Evolutionary conservation across 1,284 basidiomycete genomes (phyloP).

Genomic region (Ceratobasidium sp.): DNA sequence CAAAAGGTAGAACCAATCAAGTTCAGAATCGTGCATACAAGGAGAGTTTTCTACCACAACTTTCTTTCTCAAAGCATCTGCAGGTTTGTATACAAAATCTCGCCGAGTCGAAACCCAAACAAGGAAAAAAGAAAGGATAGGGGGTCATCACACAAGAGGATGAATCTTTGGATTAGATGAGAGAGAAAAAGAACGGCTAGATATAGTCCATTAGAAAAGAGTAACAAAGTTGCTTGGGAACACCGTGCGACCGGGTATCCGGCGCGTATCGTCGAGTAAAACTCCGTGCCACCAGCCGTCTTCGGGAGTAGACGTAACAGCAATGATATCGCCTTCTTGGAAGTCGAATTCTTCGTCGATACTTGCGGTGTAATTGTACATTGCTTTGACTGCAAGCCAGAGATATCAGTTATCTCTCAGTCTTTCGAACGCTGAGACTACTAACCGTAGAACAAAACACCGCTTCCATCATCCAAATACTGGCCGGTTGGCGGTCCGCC

Average conservation of each 20-base stretch:
- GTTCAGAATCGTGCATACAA: conserved; percentile 12
- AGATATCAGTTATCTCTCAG: background rate
- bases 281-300: conserved; percentile 96
- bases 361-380: conserved; percentile 91
- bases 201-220: conserved; percentile 64
- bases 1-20: background rate
- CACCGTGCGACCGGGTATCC: conserved; percentile 82
- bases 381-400: conserved; percentile 77
- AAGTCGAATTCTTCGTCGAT: conserved; percentile 93
- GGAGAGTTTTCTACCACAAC: conserved; percentile 15
- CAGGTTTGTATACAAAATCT: conserved; percentile 23
- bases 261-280: conserved; percentile 84
- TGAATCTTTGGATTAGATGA: conserved; percentile 8
- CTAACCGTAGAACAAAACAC: conserved; percentile 86
- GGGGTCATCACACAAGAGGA: background rate
- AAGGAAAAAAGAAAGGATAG: background rate
- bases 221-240: conserved; percentile 95
- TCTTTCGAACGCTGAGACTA: conserved; percentile 14
- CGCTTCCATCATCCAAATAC: conserved; percentile 81
- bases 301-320: conserved; percentile 89
- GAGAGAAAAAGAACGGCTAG: background rate
- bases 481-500: conserved; percentile 58
- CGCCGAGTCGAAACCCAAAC: conserved; percentile 17
- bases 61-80: conserved; percentile 31
- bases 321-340: conserved; percentile 91